Conservation (phyloP, 441 rosid species). For the Eruca vesicaria region DNA sequence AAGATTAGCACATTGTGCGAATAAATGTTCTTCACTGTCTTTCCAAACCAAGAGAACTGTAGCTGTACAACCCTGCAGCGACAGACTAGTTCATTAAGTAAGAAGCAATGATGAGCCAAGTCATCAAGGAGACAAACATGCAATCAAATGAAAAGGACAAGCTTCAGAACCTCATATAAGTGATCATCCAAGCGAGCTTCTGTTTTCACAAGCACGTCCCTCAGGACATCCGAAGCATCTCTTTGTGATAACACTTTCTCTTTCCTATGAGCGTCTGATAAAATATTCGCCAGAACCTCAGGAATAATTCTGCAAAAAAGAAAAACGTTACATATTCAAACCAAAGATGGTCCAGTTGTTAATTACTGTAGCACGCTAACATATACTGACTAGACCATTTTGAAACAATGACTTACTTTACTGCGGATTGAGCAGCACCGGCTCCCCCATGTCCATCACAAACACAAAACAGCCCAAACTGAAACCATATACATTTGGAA, state of each 20-base stretch:
- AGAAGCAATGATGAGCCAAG: slow-evolving; percentile 10
- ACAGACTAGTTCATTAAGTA: slow-evolving; percentile 8
- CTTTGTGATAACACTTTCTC: slow-evolving; percentile 63
- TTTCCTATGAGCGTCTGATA: slow-evolving; percentile 67
- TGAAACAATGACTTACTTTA: slow-evolving; percentile 63
- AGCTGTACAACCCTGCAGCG: slow-evolving; percentile 89
- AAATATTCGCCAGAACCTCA: slow-evolving; percentile 65
- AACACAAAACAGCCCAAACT: slow-evolving; percentile 94
- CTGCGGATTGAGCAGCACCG: slow-evolving; percentile 81
- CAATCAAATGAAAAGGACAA: slow-evolving; percentile 15
- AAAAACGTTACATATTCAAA: slow-evolving; percentile 6
- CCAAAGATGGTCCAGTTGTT: slow-evolving; percentile 15
- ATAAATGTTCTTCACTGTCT: slow-evolving; percentile 50
- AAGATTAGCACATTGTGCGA: slow-evolving; percentile 90
- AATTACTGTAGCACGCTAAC: slow-evolving; percentile 3
- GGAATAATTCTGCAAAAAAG: slow-evolving; percentile 69
- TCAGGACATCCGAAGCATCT: slow-evolving; percentile 89
- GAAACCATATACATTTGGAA: slow-evolving; percentile 34
- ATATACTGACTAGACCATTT: slow-evolving; percentile 6
- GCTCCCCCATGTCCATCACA: slow-evolving; percentile 98
- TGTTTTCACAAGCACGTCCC: slow-evolving; percentile 70
- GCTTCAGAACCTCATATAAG: slow-evolving; percentile 71
- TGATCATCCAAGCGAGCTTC: slow-evolving; percentile 75
- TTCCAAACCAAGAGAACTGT: slow-evolving; percentile 91
- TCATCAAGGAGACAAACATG: slow-evolving; percentile 6